A percentile compares a stretch with the other conserved stretches of the same genome.
Evolutionary conservation across 2,329 filamentous ascomycete species (phyloP).

Genomic region (Penicillium fuscoglaucum): DNA sequence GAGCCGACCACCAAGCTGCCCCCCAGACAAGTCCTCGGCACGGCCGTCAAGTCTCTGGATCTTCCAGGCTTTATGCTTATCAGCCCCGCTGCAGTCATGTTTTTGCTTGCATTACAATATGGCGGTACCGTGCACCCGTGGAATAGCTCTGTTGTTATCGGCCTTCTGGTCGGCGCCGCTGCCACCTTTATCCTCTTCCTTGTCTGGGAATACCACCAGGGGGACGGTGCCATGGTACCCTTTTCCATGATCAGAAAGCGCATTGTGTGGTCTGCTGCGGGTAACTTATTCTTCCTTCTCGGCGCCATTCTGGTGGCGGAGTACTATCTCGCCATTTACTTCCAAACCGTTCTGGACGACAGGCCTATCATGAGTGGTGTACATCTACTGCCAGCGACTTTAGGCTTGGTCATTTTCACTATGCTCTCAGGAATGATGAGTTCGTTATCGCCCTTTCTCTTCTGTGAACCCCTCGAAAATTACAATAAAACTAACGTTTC

Average conservation of each 20-base stretch:
- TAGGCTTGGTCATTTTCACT: not conserved
- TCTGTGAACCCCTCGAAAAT: too few relatives aligned
- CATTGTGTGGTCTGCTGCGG: conserved; percentile 27
- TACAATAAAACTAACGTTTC: not conserved
- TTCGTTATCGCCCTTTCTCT: not conserved
- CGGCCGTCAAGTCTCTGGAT: conserved; percentile 15
- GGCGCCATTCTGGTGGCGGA: conserved; percentile 27
- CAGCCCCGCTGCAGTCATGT: conserved; percentile 37
- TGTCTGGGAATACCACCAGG: conserved; percentile 38
- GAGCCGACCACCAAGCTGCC: conserved; percentile 4
- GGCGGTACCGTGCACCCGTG: conserved; percentile 43
- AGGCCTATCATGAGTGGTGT: conserved; percentile 26
- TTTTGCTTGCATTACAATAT: conserved; percentile 50
- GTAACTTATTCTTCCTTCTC: conserved; percentile 6
- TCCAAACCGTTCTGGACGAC: conserved; percentile 43
- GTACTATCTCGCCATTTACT: conserved; percentile 53
- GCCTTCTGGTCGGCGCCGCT: conserved; percentile 45
- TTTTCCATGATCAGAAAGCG: conserved; percentile 41
- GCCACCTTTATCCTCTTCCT: conserved; percentile 40
- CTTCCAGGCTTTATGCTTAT: conserved; percentile 20
- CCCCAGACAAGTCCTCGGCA: not conserved
- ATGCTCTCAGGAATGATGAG: conserved; percentile 5
- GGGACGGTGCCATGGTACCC: conserved; percentile 46
- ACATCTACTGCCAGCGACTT: conserved; percentile 19
- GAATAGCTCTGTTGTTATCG: conserved; percentile 45